These are phyloP conservation scores for Neofusicoccum sp. DNA, from an alignment of 2,329 filamentous ascomycete species.

Conservation along the genomic window DNA sequence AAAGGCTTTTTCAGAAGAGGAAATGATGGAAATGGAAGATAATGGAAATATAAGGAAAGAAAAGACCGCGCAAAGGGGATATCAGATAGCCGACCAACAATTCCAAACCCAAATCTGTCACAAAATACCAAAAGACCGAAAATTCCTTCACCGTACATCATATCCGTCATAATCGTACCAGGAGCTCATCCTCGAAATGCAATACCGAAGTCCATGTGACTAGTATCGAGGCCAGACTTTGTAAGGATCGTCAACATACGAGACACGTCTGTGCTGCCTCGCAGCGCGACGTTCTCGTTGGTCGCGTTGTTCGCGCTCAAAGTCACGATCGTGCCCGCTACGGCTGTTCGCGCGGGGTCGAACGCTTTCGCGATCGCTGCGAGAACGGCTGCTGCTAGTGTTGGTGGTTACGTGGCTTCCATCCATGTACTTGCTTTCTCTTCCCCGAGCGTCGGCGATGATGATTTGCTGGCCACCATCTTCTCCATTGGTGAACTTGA, in stretches of 20 bases:
- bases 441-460: slow-evolving; percentile 5
- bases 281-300: background rate
- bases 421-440: slow-evolving; percentile 13
- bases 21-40: background rate
- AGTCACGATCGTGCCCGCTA: background rate
- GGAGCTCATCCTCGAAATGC: background rate
- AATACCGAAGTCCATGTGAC: background rate
- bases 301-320: background rate
- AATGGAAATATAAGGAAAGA: background rate
- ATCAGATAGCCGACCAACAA: slow-evolving; percentile 10
- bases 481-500: slow-evolving; percentile 9
- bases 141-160: background rate
- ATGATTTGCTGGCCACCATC: slow-evolving; percentile 15
- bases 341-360: background rate
- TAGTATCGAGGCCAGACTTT: background rate
- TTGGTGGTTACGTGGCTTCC: slow-evolving; percentile 14
- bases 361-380: slow-evolving; percentile 3
- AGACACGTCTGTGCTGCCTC: background rate
- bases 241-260: background rate
- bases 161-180: background rate
- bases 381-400: slow-evolving; percentile 16
- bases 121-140: background rate
- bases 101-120: background rate
- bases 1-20: background rate
- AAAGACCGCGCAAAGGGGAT: slow-evolving; percentile 4